Base-by-base conservation (phyloP, 108 stramenopile species). In the Pseudonitzschia pungens region DNA sequence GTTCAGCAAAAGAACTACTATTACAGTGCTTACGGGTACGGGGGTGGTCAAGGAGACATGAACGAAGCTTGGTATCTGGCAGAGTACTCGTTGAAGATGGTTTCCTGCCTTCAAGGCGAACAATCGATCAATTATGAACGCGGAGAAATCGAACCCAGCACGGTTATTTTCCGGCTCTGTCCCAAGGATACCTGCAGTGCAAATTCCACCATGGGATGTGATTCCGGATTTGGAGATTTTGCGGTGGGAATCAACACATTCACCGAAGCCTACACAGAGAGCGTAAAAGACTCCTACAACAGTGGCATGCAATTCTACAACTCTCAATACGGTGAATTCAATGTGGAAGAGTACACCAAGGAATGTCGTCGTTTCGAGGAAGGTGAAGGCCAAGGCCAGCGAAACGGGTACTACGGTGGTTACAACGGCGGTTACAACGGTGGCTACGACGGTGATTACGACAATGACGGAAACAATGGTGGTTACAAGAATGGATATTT, bases 81-180 rank as follows among this genome's bases (percentile, higher is more conserved):
- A 29, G 75, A 79, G 42, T 90, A 83, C 74, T 83, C 85, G 57
- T 77, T 90, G 71, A 90, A 90, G 74, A 87, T 90, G 71, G 62
- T 80, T 48, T 86, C 86, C 22, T 90, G 89, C 67, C 78, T 84
- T 45, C 77, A 82, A 48, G 81, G 84, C 14, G 74, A 75, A 3
- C 86, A 87, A 62, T 87, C 83, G 83, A 74, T 79, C 73, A 32
- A 74, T 14, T 68, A 82, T 32, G 68, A 73, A 33, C 36, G 71
- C 29, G 73, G 73, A 22, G 55, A 66, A 14, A 18, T 64, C 32
- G 31, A 71, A 51, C 60, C 62, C 45, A 42, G 50, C 31, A 71
- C 72, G 12, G 74, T 69, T 68, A 60, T 83, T 28, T 67, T 75
- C 66, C 82, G 82, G 54, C 55, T 78, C 12, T 83, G 82, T 55